Evolutionary conservation across 2,329 filamentous ascomycete genomes (phyloP).

Genomic region (Fusarium ambrosium): DNA sequence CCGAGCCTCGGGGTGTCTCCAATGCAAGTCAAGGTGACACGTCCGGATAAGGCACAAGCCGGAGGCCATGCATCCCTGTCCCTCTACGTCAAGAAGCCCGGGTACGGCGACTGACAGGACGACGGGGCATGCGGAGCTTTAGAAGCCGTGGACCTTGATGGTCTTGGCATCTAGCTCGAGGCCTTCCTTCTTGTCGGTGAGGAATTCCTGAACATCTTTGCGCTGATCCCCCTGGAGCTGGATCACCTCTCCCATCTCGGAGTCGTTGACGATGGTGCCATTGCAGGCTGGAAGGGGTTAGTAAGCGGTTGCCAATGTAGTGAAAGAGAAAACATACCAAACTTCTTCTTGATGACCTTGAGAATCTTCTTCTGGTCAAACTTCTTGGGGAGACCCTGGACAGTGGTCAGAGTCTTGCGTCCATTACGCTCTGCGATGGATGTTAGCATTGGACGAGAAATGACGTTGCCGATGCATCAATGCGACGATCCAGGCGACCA

Average conservation of each 20-base stretch:
- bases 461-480: background rate
- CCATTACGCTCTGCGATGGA: constrained; percentile 90
- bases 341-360: constrained; percentile 99
- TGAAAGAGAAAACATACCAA: constrained; percentile 72
- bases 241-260: constrained; percentile 99
- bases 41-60: constrained; percentile 49
- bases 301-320: background rate
- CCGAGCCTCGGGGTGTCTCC: constrained; percentile 49
- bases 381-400: constrained; percentile 98
- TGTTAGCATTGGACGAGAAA: constrained; percentile 19
- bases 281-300: constrained; percentile 81
- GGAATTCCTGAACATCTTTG: constrained; percentile 98
- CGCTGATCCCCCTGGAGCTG: constrained; percentile 99
- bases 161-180: constrained; percentile 95
- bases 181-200: constrained; percentile 95
- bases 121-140: constrained; percentile 57
- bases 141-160: constrained; percentile 84
- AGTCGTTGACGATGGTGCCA: constrained; percentile 98
- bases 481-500: constrained; percentile 12
- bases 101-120: constrained; percentile 53
- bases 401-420: constrained; percentile 99
- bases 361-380: constrained; percentile 99
- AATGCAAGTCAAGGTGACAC: constrained; percentile 37
- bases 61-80: constrained; percentile 50
- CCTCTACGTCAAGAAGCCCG: constrained; percentile 50